Conservation (phyloP, 1,284 basidiomycete species). For the Cutaneotrichosporon sp. region DNA sequence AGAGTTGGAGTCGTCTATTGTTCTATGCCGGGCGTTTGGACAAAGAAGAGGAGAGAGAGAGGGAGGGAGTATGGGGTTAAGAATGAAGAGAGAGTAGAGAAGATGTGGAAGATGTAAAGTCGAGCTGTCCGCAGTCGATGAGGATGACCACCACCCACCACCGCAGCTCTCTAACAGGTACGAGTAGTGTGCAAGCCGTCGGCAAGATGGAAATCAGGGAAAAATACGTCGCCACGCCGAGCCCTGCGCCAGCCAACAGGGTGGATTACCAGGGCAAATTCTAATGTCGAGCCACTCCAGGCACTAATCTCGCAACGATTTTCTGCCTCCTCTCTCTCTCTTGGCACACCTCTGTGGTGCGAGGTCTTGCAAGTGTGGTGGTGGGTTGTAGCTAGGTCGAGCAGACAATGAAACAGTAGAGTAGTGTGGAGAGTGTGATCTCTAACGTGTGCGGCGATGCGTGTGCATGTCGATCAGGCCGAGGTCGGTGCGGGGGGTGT, state of each 20-base stretch:
- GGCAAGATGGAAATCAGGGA: neutral
- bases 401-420: too few relatives aligned
- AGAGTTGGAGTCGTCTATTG: neutral
- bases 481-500: neutral
- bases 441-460: too few relatives aligned
- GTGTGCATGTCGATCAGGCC: neutral
- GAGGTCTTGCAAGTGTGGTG: too few relatives aligned
- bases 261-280: neutral
- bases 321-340: too few relatives aligned
- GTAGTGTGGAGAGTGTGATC: too few relatives aligned
- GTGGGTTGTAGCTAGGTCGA: too few relatives aligned
- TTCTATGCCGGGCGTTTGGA: neutral
- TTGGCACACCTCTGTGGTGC: neutral
- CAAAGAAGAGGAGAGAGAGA: neutral
- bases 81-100: neutral
- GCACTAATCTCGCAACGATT: too few relatives aligned
- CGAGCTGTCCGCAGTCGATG: too few relatives aligned
- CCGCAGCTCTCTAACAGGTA: too few relatives aligned
- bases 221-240: neutral
- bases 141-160: too few relatives aligned
- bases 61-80: neutral
- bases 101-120: too few relatives aligned
- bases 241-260: neutral
- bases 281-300: neutral
- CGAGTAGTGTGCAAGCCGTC: too few relatives aligned